Evolutionary conservation across 371 early-diverging fungal species (phyloP), one percentile per base, ranked within the genome.

Genomic region (Sporodiniella umbellata): DNA sequence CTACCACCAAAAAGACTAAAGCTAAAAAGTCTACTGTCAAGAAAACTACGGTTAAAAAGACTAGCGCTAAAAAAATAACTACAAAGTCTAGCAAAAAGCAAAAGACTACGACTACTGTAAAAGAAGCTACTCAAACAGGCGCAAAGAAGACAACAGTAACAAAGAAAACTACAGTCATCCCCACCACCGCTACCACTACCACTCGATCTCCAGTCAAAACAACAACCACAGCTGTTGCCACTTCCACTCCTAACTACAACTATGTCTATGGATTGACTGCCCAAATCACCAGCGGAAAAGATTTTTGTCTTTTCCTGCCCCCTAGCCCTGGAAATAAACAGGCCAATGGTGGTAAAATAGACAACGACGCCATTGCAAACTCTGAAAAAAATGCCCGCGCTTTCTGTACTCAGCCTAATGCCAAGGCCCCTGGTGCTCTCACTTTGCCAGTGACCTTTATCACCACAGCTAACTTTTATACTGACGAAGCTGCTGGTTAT

Each of bases 251-350:
- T n/a, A n/a, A n/a, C n/a, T 38, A 38, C 21, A 40, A 26, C 25
- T 37, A 49, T 22, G 25, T 26, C 30, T 18, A 45, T 19, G 50
- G 53, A 17, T 57, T 66, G 22, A 62, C 62, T 3, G 53, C 52
- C 14, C 44, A 54, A 26, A 44, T 66, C 24, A 48, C 52, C 21
- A 62, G 62, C 14, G 28, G 28, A 7, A 15, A 18, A 8, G 63
- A 56, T 40, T 67, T 67, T 52, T 67, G 67, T 56, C 33, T 62
- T 18, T 56, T 67, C 51, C 52, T 67, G 39, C 67, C 67, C n/a
- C 19, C 35, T 14, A 53, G 50, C 15, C 63, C 67, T 4, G 63
- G 67, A 28, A 51, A 51, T 17, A 62, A 55, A 45, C 59, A 33
- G 1, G 51, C 44, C 26, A 66, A 66, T 25, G 43, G 43, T 19